These are phyloP conservation scores for Cytospora piceicola DNA, from an alignment of 2,329 filamentous ascomycete species.

Conservation along the genomic window DNA sequence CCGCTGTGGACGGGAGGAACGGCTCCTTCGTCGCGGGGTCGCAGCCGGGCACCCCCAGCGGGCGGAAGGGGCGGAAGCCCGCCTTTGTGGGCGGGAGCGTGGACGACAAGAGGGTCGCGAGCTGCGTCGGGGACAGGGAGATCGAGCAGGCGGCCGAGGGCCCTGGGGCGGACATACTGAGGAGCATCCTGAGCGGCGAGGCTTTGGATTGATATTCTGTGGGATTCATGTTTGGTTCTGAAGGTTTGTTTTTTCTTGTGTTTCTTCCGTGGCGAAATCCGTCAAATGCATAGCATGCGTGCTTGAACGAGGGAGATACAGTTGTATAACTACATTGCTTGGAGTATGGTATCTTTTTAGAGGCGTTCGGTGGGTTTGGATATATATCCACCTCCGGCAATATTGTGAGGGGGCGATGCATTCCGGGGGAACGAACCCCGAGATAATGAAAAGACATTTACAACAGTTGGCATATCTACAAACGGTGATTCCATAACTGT, in stretches of 20 bases:
- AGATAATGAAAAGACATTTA: neutral
- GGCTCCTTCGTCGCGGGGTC: slow-evolving; percentile 61
- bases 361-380: slow-evolving; percentile 6
- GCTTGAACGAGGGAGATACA: neutral
- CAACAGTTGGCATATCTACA: neutral
- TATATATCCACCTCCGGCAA: slow-evolving; percentile 22
- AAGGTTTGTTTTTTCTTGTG: slow-evolving; percentile 11
- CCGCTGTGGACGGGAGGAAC: slow-evolving; percentile 69
- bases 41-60: slow-evolving; percentile 68
- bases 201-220: slow-evolving; percentile 52
- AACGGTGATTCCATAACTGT: no score
- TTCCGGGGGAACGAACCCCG: neutral
- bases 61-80: slow-evolving; percentile 59
- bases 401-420: slow-evolving; percentile 3
- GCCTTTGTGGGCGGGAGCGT: slow-evolving; percentile 53
- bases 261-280: slow-evolving; percentile 1
- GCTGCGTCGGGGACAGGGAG: slow-evolving; percentile 80
- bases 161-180: slow-evolving; percentile 63
- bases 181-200: slow-evolving; percentile 64
- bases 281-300: slow-evolving; percentile 15
- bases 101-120: slow-evolving; percentile 79
- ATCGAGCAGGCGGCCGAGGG: slow-evolving; percentile 71
- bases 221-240: slow-evolving; percentile 2
- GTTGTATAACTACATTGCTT: slow-evolving; percentile 25
- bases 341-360: slow-evolving; percentile 17